Conservation (phyloP, 257 asterid genomes). For the Misopates orontium region DNA sequence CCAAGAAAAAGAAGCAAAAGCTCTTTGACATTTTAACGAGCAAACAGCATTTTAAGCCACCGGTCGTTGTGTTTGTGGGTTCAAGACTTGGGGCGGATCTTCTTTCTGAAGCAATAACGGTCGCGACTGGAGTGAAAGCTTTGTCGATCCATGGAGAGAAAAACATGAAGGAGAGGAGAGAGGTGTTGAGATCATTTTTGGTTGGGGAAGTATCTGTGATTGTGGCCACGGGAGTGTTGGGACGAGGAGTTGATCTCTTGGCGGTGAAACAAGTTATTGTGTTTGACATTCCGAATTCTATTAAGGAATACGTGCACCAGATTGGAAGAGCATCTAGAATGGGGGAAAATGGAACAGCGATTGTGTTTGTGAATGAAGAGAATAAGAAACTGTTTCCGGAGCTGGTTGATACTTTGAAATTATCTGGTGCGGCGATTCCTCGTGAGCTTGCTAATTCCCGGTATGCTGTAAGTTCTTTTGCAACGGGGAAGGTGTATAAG, state of each 20-base stretch:
- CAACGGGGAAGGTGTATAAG: slow-evolving; percentile 47
- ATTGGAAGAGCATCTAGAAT: slow-evolving; percentile 93
- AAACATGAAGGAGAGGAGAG: slow-evolving; percentile 89
- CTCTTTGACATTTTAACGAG: slow-evolving; percentile 82
- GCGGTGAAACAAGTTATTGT: slow-evolving; percentile 79
- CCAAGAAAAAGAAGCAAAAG: slow-evolving; percentile 86
- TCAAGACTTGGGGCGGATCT: slow-evolving; percentile 91
- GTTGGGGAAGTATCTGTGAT: slow-evolving; percentile 70
- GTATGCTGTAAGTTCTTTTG: slow-evolving; percentile 35
- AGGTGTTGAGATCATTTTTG: slow-evolving; percentile 63
- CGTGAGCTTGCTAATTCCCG: slow-evolving; percentile 69
- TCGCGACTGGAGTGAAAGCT: slow-evolving; percentile 63
- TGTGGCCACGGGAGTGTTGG: slow-evolving; percentile 92
- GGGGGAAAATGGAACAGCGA: slow-evolving; percentile 76
- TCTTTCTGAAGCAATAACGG: slow-evolving; percentile 74
- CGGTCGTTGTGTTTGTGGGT: slow-evolving; percentile 84
- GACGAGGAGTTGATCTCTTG: slow-evolving; percentile 81
- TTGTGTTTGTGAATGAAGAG: slow-evolving; percentile 84
- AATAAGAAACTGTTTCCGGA: slow-evolving; percentile 68
- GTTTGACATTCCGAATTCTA: slow-evolving; percentile 90
- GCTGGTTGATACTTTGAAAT: slow-evolving; percentile 57
- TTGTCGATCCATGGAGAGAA: slow-evolving; percentile 87
- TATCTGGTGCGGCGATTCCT: slow-evolving; percentile 80
- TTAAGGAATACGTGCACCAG: slow-evolving; percentile 88
- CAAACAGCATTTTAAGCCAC: slow-evolving; percentile 87